Evolutionary conservation across 2,329 filamentous ascomycete genomes (phyloP).

Genomic region (Aureobasidium sp.): DNA sequence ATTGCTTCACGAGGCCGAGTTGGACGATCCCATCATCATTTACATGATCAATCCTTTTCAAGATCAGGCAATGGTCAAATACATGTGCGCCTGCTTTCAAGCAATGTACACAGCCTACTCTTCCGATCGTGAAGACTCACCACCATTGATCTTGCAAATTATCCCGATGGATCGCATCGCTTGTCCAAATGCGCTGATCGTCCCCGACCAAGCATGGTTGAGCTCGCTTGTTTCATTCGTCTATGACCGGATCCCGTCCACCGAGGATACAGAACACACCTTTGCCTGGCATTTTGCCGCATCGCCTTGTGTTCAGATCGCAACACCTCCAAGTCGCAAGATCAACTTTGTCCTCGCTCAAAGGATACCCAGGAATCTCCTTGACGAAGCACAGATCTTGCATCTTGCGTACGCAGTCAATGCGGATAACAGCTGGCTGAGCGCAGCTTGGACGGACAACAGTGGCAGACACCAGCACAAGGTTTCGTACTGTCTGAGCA

Average conservation of each 20-base stretch:
- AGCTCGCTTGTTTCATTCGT: slow-evolving; percentile 62
- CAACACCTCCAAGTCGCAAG: slow-evolving; percentile 59
- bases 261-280: slow-evolving; percentile 24
- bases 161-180: slow-evolving; percentile 63
- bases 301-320: slow-evolving; percentile 65
- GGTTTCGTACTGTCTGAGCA: slow-evolving; percentile 63
- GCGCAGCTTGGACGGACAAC: slow-evolving; percentile 74
- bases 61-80: slow-evolving; percentile 52
- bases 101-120: slow-evolving; percentile 61
- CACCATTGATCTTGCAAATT: slow-evolving; percentile 70
- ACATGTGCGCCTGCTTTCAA: slow-evolving; percentile 68
- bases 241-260: slow-evolving; percentile 63
- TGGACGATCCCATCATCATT: slow-evolving; percentile 56
- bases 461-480: slow-evolving; percentile 66
- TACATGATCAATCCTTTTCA: slow-evolving; percentile 68
- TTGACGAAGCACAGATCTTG: slow-evolving; percentile 72
- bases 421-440: slow-evolving; percentile 69
- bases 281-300: slow-evolving; percentile 44
- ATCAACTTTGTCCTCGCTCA: slow-evolving; percentile 69
- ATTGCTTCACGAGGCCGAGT: background rate
- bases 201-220: slow-evolving; percentile 56
- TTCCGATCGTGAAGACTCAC: slow-evolving; percentile 13
- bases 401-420: slow-evolving; percentile 75
- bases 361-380: slow-evolving; percentile 62
- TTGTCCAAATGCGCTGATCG: slow-evolving; percentile 54